Percentiles rank a stretch among this genome's conserved stretches.
These are phyloP conservation scores for Amanita molliuscula DNA, from an alignment of 768 basidiomycete genomes.

Conservation along the genomic window DNA sequence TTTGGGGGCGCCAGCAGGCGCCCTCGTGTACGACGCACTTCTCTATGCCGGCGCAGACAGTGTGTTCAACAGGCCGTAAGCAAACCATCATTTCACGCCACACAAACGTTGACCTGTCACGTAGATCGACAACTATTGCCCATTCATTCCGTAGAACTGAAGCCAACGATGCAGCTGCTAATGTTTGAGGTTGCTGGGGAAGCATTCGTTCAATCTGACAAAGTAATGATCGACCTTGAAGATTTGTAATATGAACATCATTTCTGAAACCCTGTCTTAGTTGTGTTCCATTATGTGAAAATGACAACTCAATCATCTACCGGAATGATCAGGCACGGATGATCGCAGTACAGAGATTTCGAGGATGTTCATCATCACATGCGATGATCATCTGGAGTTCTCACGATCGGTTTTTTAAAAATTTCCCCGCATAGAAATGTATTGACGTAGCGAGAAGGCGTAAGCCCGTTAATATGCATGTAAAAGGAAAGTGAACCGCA, in stretches of 20 bases:
- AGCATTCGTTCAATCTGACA: not conserved
- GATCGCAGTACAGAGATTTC: no score
- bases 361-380: no score
- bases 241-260: not conserved
- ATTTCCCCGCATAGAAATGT: no score
- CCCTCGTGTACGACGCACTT: slow-evolving; percentile 46
- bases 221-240: not conserved
- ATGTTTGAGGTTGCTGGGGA: not conserved
- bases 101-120: not conserved
- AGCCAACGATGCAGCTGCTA: not conserved
- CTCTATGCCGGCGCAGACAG: slow-evolving; percentile 50
- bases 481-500: no score
- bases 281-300: no score
- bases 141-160: not conserved
- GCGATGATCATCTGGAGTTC: no score
- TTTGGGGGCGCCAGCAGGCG: slow-evolving; percentile 42
- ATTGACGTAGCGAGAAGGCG: no score
- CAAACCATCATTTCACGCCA: not conserved
- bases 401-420: no score
- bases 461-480: no score
- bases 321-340: no score
- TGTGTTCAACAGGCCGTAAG: slow-evolving; percentile 32
- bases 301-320: no score
- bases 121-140: not conserved
- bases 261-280: not conserved